These are phyloP conservation scores for Lentinus polychrous DNA, from an alignment of 1,284 basidiomycete species.

Conservation along the genomic window DNA sequence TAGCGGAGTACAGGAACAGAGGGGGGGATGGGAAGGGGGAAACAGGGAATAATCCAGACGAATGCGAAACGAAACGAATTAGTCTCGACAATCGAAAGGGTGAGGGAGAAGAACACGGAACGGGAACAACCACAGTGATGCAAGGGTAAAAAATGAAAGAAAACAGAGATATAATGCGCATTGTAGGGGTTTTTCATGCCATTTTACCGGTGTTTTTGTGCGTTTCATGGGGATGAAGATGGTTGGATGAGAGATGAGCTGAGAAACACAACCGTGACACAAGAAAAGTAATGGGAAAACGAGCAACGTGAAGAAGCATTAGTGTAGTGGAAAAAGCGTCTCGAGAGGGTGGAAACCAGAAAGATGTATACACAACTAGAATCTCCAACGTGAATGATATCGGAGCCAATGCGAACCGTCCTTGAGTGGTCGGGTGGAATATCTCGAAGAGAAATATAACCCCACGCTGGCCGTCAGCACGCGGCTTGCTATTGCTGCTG, in stretches of 20 bases:
- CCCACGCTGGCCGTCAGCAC: too few relatives aligned
- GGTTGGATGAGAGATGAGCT: slow-evolving; percentile 15
- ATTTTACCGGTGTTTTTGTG: slow-evolving; percentile 46
- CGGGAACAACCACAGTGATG: slow-evolving; percentile 15
- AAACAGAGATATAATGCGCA: slow-evolving; percentile 3
- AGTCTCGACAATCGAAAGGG: slow-evolving; percentile 16
- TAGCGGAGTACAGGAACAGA: background rate
- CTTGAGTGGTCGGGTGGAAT: background rate
- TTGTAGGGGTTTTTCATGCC: slow-evolving; percentile 28
- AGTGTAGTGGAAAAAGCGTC: slow-evolving; percentile 22
- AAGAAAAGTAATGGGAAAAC: slow-evolving; percentile 28
- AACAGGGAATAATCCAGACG: background rate
- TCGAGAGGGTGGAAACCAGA: slow-evolving; percentile 18
- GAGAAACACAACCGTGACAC: slow-evolving; percentile 15
- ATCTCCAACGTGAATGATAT: slow-evolving; percentile 10
- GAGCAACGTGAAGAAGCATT: slow-evolving; percentile 26
- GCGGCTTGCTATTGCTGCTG: background rate
- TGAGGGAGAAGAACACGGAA: slow-evolving; percentile 17
- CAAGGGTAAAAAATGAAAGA: slow-evolving; percentile 17
- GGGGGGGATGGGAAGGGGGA: too few relatives aligned
- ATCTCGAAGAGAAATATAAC: too few relatives aligned
- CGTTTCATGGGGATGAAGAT: slow-evolving; percentile 19
- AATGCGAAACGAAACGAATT: slow-evolving; percentile 3
- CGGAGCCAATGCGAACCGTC: slow-evolving; percentile 4
- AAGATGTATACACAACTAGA: slow-evolving; percentile 24